A percentile compares a stretch with the other conserved stretches of the same genome.
These are phyloP conservation scores for Harringtonia aguacate DNA, from an alignment of 2,329 filamentous ascomycete species.

Conservation along the genomic window DNA sequence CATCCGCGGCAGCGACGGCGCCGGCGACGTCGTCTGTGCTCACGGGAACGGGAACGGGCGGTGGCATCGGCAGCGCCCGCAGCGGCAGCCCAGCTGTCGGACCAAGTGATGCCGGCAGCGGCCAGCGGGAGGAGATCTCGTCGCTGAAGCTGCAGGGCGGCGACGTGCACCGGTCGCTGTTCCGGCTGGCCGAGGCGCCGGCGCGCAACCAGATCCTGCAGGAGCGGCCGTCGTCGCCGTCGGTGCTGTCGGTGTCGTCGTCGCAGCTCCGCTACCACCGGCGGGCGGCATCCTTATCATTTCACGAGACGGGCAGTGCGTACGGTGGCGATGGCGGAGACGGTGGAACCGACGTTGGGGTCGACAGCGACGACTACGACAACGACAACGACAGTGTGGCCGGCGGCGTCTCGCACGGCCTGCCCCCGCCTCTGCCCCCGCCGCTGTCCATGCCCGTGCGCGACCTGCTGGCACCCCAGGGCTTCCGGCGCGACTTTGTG, in stretches of 20 bases:
- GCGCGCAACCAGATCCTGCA: conserved; percentile 28
- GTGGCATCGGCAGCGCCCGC: too few species aligned
- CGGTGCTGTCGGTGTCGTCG: not conserved
- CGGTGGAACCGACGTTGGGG: not conserved
- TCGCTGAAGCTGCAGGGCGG: conserved; percentile 65
- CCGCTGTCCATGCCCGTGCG: conserved; percentile 14
- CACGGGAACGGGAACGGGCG: too few species aligned
- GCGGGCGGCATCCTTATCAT: conserved; percentile 58
- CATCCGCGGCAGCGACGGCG: too few species aligned
- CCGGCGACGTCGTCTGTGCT: too few species aligned
- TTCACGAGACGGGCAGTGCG: conserved; percentile 52
- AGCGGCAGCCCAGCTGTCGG: too few species aligned
- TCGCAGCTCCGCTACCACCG: conserved; percentile 14
- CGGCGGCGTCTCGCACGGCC: conserved; percentile 15
- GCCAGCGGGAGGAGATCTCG: conserved; percentile 34
- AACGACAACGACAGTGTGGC: conserved; percentile 3
- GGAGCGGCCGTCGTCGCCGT: not conserved
- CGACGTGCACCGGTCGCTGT: conserved; percentile 69
- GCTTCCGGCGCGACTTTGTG: conserved; percentile 38
- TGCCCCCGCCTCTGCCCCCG: too few species aligned
- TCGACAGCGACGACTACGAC: not conserved
- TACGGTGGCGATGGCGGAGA: not conserved
- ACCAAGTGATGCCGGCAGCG: too few species aligned
- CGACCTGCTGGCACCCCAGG: conserved; percentile 29
- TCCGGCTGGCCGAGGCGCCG: conserved; percentile 54